Evolutionary conservation across 805 yeast species (phyloP).

Genomic region (Yarrowia osloensis): DNA sequence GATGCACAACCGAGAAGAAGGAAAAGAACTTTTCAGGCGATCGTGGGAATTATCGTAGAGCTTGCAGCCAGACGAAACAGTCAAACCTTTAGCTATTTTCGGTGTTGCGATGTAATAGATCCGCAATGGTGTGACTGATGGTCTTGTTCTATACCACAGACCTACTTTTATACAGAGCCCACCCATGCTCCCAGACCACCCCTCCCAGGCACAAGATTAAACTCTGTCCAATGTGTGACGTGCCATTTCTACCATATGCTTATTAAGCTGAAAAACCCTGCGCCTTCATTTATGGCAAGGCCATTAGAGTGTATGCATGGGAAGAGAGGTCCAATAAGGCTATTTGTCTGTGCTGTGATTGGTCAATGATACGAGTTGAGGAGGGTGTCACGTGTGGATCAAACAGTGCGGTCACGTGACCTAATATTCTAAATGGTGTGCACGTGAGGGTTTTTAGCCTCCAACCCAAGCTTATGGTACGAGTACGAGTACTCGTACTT

Average conservation of each 20-base stretch:
- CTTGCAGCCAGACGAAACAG: background rate
- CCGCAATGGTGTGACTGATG: background rate
- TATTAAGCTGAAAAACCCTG: slow-evolving; percentile 17
- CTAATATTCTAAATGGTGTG: no score
- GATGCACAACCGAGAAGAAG: background rate
- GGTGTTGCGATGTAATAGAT: background rate
- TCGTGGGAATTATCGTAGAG: background rate
- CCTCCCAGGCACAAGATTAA: slow-evolving; percentile 24
- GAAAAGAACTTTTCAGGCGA: background rate
- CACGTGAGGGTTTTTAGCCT: background rate
- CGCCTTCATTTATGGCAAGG: slow-evolving; percentile 5
- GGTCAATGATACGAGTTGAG: background rate
- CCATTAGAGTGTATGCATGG: slow-evolving; percentile 11
- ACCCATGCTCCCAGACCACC: slow-evolving; percentile 4
- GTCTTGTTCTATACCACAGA: background rate
- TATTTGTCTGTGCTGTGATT: background rate
- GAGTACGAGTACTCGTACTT: no score
- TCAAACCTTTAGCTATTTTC: background rate
- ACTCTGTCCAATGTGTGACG: slow-evolving; percentile 30
- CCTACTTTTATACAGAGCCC: background rate
- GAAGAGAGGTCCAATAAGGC: background rate
- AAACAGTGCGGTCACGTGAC: background rate
- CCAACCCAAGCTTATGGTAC: no score
- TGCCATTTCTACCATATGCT: slow-evolving; percentile 5
- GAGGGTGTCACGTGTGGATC: background rate